Percentiles rank a stretch among this genome's conserved stretches.
Conservation (phyloP, 2,329 filamentous ascomycete genomes). For the Ophiognomonia clavigignenti-juglandacearum region DNA sequence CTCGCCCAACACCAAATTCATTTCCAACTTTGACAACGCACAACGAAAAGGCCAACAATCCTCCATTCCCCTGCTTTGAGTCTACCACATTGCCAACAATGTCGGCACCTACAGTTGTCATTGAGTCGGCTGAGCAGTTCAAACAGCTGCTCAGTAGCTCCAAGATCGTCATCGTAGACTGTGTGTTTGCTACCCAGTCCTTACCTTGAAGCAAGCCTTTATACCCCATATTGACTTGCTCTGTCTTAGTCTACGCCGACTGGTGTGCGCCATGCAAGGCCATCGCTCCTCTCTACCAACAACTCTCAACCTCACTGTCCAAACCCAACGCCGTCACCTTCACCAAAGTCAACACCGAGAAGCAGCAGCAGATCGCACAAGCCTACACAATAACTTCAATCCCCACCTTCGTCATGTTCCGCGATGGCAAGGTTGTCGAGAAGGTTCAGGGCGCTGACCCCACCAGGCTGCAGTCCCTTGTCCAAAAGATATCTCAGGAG, state of each 20-base stretch:
- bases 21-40: too few species aligned
- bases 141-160: slow-evolving; percentile 63
- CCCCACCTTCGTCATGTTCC: slow-evolving; percentile 90
- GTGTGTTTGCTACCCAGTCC: slow-evolving; percentile 51
- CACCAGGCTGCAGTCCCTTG: slow-evolving; percentile 61
- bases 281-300: slow-evolving; percentile 78
- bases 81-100: slow-evolving; percentile 14
- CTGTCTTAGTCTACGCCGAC: slow-evolving; percentile 70
- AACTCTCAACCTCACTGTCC: slow-evolving; percentile 67
- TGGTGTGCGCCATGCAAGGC: slow-evolving; percentile 82
- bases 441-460: slow-evolving; percentile 72
- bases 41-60: too few species aligned
- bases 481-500: slow-evolving; percentile 67
- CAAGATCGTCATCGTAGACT: slow-evolving; percentile 80
- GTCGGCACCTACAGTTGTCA: slow-evolving; percentile 25
- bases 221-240: not conserved
- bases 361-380: slow-evolving; percentile 66
- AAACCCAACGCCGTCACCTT: slow-evolving; percentile 72
- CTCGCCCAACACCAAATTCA: too few species aligned
- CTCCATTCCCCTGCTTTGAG: too few species aligned
- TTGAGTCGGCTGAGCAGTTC: slow-evolving; percentile 57
- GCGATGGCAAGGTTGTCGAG: slow-evolving; percentile 61
- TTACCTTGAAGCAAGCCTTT: not conserved
- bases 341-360: slow-evolving; percentile 79
- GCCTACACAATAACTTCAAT: slow-evolving; percentile 72